Evolutionary conservation across 148 eudicot species (phyloP).

Genomic region (Limonium bicolor): DNA sequence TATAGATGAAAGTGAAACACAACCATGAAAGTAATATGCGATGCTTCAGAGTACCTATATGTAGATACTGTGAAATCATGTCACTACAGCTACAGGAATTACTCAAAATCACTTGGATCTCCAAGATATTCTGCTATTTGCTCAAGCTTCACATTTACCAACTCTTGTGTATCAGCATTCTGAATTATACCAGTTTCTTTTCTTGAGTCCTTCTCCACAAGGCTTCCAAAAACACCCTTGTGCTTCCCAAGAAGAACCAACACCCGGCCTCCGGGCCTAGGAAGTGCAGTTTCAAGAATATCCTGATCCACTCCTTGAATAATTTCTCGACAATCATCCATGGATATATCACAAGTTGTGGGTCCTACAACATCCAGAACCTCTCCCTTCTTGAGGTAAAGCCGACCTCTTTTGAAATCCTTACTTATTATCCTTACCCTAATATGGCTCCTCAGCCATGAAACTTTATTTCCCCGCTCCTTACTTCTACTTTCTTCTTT

Average conservation of each 20-base stretch:
- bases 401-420: slow-evolving; percentile 55
- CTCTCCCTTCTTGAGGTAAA: slow-evolving; percentile 67
- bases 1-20: no score
- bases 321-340: slow-evolving; percentile 73
- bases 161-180: slow-evolving; percentile 59
- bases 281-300: slow-evolving; percentile 66
- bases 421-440: slow-evolving; percentile 66
- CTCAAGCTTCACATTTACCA: slow-evolving; percentile 61
- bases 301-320: slow-evolving; percentile 78
- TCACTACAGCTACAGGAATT: no score
- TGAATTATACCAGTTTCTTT: slow-evolving; percentile 59
- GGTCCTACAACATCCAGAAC: slow-evolving; percentile 85
- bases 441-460: slow-evolving; percentile 76
- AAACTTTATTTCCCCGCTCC: slow-evolving; percentile 10
- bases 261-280: slow-evolving; percentile 70
- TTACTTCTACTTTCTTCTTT: slow-evolving; percentile 8
- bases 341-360: slow-evolving; percentile 53
- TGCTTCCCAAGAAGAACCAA: slow-evolving; percentile 62
- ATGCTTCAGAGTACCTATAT: no score
- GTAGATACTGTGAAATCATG: no score
- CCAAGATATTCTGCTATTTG: slow-evolving; percentile 83
- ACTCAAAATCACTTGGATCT: slow-evolving; percentile 67
- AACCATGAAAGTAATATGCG: no score
- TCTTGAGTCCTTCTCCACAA: slow-evolving; percentile 55
- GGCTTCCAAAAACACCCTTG: slow-evolving; percentile 67